Evolutionary conservation across 116 monocot species (phyloP).

Genomic region (Posidonia oceanica): DNA sequence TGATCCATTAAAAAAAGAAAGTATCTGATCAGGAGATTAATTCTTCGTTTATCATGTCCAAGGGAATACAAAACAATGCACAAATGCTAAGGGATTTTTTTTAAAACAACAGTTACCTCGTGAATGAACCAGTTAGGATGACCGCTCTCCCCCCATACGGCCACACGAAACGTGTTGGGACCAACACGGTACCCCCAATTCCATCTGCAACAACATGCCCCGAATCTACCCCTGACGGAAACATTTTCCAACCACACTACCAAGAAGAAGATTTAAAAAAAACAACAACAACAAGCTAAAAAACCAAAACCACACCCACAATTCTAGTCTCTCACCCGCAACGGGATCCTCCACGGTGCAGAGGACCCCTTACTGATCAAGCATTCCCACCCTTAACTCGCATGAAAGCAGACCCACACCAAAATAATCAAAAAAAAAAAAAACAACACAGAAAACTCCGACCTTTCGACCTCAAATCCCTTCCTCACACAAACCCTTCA

Average conservation of each 20-base stretch:
- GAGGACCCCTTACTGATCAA: conserved; percentile 47
- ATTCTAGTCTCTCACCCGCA: conserved; percentile 11
- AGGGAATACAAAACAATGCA: not conserved
- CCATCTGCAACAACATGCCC: conserved; percentile 10
- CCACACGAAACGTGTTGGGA: conserved; percentile 70
- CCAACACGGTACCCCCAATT: conserved; percentile 9
- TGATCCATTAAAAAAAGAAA: not conserved
- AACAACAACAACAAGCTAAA: not conserved
- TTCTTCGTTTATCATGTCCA: not conserved
- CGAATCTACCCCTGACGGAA: conserved; percentile 40
- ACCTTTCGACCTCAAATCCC: not conserved
- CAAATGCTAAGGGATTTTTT: not conserved
- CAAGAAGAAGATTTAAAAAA: conserved; percentile 5
- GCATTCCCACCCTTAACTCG: conserved; percentile 14
- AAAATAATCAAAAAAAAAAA: not conserved
- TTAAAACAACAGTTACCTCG: conserved; percentile 28
- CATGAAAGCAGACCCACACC: not conserved
- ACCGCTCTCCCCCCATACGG: conserved; percentile 73
- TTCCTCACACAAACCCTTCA: not conserved
- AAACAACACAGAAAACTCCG: not conserved
- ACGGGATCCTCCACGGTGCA: conserved; percentile 60
- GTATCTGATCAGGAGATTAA: too few species aligned
- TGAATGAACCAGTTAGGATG: conserved; percentile 56
- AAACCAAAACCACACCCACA: conserved; percentile 5
- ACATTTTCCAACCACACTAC: conserved; percentile 28